These are phyloP conservation scores for Aspergillus versicolor DNA, from an alignment of 2,329 filamentous ascomycete genomes.

Conservation along the genomic window DNA sequence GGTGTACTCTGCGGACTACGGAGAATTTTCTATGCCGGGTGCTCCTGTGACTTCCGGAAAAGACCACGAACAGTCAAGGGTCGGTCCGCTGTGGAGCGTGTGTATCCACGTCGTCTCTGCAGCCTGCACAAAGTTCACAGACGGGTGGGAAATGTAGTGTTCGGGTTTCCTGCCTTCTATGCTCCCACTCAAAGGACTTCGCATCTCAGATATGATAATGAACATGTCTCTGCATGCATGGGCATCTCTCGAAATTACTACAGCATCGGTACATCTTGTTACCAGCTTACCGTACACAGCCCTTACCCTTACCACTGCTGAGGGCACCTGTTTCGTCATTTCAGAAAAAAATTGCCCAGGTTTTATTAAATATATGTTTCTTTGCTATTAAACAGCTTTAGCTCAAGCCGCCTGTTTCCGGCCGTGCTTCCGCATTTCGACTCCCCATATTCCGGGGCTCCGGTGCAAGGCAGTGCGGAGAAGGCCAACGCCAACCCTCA, in stretches of 20 bases:
- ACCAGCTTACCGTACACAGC: background rate
- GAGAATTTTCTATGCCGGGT: background rate
- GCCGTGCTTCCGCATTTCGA: background rate
- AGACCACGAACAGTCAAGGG: constrained; percentile 1
- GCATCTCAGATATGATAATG: background rate
- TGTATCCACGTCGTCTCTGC: background rate
- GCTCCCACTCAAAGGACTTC: background rate
- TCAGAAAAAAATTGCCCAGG: background rate
- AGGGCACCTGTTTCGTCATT: background rate
- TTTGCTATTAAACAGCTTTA: background rate
- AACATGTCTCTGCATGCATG: background rate
- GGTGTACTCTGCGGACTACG: background rate
- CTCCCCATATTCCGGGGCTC: background rate
- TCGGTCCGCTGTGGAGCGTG: constrained; percentile 9
- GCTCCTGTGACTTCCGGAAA: background rate
- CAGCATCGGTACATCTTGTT: background rate
- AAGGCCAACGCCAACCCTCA: background rate
- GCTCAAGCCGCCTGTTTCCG: background rate
- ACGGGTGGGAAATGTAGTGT: background rate
- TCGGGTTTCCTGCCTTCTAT: background rate
- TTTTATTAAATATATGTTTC: background rate
- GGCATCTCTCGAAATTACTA: background rate
- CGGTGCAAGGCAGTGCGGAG: background rate
- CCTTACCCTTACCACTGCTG: background rate
- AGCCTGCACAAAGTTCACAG: background rate